Evolutionary conservation across 2,329 filamentous ascomycete genomes (phyloP), one percentile per base, ranked within the genome.

Genomic region (Phaeoacremonium minimum): DNA sequence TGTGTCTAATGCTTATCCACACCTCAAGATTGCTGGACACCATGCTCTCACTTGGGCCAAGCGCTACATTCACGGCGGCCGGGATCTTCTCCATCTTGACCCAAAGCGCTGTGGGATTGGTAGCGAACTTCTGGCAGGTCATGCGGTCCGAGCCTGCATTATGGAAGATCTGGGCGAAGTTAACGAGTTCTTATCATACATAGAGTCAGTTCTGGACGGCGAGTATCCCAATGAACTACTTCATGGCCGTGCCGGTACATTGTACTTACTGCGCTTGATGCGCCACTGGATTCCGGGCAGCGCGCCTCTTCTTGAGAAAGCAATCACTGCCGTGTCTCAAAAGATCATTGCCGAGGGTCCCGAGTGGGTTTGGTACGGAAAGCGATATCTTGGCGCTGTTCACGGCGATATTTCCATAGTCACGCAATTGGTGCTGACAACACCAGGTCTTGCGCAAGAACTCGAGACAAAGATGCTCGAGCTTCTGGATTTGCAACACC

Each of bases 401-500:
- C 81, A 87, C 50, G 84, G 84, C 7, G 71, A 75, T 11, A 75
- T 86, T 17, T 80, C 83, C 5, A 85, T 85, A 53, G 69, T 87
- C 38, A 80, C 76, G n/a, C 83, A 87, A 55, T 62, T 86, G 12
- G 69, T 85, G 2, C 62, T 75, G 15, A 77, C 78, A 3, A 69
- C 72, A 37, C 72, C 77, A 1, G 57, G 62, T 5, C 67, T 74
- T 43, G 77, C 80, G 2, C 55, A 66, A 2, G 65, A 67, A 32
- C 58, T 86, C 4, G 67, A 75, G 43, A 58, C 59, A 4, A 66
- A 74, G 15, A 52, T 87, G 5, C 63, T 66, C 2, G 64, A 66
- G 8, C 51, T 87, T 9, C 62, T 87, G 4, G 69, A 69, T 22
- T 64, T 75, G 43, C 83, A 87, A 50, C 71, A 66, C 40, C 17